Evolutionary conservation across 2,329 filamentous ascomycete genomes (phyloP), one percentile per base, ranked within the genome.

Genomic region (Colletotrichum plurivorum): DNA sequence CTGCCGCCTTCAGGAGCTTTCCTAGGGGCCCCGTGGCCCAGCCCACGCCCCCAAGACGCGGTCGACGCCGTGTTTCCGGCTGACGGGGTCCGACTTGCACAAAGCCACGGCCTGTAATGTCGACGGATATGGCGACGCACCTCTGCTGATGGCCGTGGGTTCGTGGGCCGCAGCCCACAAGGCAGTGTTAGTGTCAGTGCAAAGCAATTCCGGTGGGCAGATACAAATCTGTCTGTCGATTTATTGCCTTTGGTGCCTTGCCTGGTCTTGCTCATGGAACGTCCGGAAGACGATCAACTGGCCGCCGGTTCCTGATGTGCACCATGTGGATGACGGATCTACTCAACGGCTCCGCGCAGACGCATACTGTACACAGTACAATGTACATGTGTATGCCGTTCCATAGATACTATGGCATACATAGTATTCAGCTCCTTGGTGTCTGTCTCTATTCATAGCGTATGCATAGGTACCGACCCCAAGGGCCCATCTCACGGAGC

Each of bases 11-110:
- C n/a, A 51, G 48, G 20, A 20, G 48, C n/a, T 13, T 25, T 10
- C 48, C 48, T 46, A 25, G 25, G 54, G 49, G 51, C 46, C 63
- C 45, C 31, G 31, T 63, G 63, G 43, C 22, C 63, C 54, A 48
- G 61, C 66, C 61, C 5, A 65, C 61, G 61, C 49, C 43, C 22
- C 65, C 53, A 68, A 68, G 60, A 58, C 53, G 25, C 48, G 39
- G 45, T 69, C 39, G 49, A 65, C 66, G 61, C 61, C 66, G 66
- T 59, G 27, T 45, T 65, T 59, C 66, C 61, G 66, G 46, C 22
- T 43, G 41, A 65, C 64, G 41, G 53, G 53, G 52, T 56, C 62
- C 36, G 22, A 66, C 41, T 48, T 49, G 56, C 25, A 53, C 56
- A 60, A 36, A 61, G 56, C 56, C 63, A 59, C 45, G 27, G 46